Base-by-base conservation (phyloP, 2,329 filamentous ascomycete species). In the Fonsecaea pugnacius region DNA sequence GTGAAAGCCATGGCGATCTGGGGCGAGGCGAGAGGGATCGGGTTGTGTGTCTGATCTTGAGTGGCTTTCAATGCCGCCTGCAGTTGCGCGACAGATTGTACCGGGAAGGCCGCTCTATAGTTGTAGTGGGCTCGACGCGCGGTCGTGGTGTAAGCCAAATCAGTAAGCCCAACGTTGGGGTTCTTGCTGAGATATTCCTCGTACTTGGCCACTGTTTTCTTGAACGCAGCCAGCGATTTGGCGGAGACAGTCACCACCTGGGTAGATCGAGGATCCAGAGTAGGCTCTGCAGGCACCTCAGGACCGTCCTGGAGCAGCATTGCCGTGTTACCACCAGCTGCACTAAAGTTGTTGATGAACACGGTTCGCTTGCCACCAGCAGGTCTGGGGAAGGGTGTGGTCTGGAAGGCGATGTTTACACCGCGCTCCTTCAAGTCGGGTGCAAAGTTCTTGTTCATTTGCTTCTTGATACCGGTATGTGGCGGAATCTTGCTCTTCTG, bases 321-420 rank as follows among this genome's bases (percentile, higher is more conserved):
- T 16, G 87, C 85, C 1, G 88, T 90, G 75, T 91, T 91, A 36
- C 89, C 89, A 68, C 89, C 89, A 59, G 89, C 87, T 6, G 89
- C 89, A 67, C 85, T 85, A 72, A 90, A 91, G 77, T 89, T 90
- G 78, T 90, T 90, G 69, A 89, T 76, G 30, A 78, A 75, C 18
- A 80, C 75, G 21, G 73, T 75, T 3, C 82, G 73, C 59, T 75
- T 71, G 52, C 73, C 72, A 27, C 69, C 70, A 54, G 69, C 67
- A 24, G 72, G 71, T 48, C 71, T 68, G 8, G 64, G 59, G 72
- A 76, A 75, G 12, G 73, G 66, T 16, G 73, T 75, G 6, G 78
- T 78, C 68, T 86, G 79, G 70, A 85, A 82, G 2, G 76, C 72
- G 36, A 78, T 75, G 46, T 73, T 71, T 7, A 75, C 73, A 61